Conservation (phyloP, 2,329 filamentous ascomycete species). For the Sclerotinia glacialis region DNA sequence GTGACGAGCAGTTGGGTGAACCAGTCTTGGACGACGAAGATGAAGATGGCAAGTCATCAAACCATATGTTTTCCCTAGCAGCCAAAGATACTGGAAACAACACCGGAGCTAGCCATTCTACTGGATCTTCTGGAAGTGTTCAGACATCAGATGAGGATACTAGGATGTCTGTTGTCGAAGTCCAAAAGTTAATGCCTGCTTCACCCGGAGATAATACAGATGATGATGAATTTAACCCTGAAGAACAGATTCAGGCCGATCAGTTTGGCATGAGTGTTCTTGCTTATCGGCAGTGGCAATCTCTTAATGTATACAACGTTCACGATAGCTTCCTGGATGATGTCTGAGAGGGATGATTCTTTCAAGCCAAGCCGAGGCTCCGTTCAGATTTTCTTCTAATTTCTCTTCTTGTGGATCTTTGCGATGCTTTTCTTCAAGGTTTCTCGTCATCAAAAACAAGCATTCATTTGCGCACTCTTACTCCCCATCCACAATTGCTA, state of each 20-base stretch:
- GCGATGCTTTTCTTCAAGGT: background rate
- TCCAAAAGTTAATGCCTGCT: background rate
- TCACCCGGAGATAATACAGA: background rate
- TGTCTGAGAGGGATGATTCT: background rate
- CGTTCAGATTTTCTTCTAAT: background rate
- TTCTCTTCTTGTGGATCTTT: background rate
- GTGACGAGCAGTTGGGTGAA: background rate
- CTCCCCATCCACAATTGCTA: background rate
- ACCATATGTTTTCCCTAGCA: background rate
- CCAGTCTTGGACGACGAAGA: slow-evolving; percentile 1
- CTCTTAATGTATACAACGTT: background rate
- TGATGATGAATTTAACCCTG: background rate
- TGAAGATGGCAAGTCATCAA: slow-evolving; percentile 11
- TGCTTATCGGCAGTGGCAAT: slow-evolving; percentile 1
- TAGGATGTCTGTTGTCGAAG: background rate
- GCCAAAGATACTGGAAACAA: background rate
- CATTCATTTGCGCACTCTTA: background rate
- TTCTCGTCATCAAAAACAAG: background rate
- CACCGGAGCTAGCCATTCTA: background rate
- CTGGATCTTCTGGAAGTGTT: background rate
- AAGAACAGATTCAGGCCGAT: background rate
- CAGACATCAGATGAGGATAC: slow-evolving; percentile 1
- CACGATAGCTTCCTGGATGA: background rate
- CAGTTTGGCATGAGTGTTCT: background rate
- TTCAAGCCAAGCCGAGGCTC: background rate